Conservation (phyloP, 306 rosid genomes). For the Gastrolobium villosum region DNA sequence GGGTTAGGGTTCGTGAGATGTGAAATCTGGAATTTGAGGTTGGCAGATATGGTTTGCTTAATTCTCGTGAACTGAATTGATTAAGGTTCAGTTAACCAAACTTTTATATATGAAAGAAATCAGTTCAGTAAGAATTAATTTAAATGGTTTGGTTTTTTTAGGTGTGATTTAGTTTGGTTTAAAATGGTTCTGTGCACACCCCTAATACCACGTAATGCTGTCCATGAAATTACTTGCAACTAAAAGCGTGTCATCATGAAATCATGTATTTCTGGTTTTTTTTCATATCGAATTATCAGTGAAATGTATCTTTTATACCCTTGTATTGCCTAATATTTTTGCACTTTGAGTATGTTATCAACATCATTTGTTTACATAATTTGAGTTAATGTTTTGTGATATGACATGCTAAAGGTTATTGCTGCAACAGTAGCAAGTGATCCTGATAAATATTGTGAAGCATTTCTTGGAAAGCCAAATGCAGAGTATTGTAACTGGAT, state of each 20-base stretch:
- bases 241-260: slow-evolving; percentile 28
- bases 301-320: slow-evolving; percentile 20
- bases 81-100: too few relatives aligned
- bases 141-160: too few relatives aligned
- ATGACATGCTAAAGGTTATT: slow-evolving; percentile 70
- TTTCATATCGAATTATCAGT: slow-evolving; percentile 4
- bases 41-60: too few relatives aligned
- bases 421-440: slow-evolving; percentile 95
- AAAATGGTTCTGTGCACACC: too few relatives aligned
- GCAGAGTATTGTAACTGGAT: slow-evolving; percentile 93
- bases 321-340: slow-evolving; percentile 7
- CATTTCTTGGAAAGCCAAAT: slow-evolving; percentile 92
- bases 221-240: slow-evolving; percentile 8
- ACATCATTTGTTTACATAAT: slow-evolving; percentile 22
- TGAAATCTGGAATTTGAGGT: too few relatives aligned
- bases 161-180: too few relatives aligned
- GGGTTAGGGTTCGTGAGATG: too few relatives aligned
- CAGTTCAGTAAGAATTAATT: too few relatives aligned
- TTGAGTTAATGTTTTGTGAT: slow-evolving; percentile 32
- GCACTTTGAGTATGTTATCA: slow-evolving; percentile 26
- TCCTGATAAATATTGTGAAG: slow-evolving; percentile 82
- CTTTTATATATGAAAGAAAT: too few relatives aligned
- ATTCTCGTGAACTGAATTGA: too few relatives aligned
- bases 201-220: neutral
- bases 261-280: neutral